phyloP scores from a whole-genome alignment of 148 eudicot genomes.

The Linanthus parryae region DNA sequence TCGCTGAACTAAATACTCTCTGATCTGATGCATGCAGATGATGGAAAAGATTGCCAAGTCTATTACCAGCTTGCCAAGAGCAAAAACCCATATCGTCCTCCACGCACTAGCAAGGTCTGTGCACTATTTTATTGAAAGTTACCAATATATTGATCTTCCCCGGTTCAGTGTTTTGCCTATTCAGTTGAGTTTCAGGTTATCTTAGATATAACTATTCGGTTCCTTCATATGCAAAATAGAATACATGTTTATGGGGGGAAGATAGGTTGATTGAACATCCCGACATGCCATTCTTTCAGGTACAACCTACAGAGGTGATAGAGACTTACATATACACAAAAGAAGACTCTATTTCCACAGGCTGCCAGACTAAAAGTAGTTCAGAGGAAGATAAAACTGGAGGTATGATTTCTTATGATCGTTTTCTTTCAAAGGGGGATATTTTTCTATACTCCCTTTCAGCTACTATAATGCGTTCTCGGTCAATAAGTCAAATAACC shows the following conservation, averaged over 20 bases:
- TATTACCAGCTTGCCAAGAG: slow-evolving; percentile 5
- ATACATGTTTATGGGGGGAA: too few species aligned
- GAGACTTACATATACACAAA: neutral
- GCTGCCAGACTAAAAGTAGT: neutral
- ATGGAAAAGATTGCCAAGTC: neutral
- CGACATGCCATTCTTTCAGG: slow-evolving; percentile 5
- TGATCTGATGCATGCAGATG: neutral
- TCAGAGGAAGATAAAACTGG: neutral
- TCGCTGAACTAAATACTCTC: neutral
- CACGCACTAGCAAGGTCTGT: slow-evolving; percentile 4
- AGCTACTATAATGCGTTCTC: neutral
- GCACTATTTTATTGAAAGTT: neutral
- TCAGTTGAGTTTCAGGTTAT: neutral
- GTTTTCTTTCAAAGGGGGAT: neutral
- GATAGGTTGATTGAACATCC: neutral
- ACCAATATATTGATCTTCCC: neutral
- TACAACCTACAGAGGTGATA: neutral
- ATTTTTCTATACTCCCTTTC: neutral
- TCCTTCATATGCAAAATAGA: neutral
- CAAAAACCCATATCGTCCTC: slow-evolving; percentile 5
- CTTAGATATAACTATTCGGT: neutral
- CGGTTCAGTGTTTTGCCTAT: neutral
- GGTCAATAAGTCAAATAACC: neutral
- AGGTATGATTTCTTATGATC: slow-evolving; percentile 3
- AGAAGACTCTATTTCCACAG: neutral